Base-by-base conservation (phyloP, 768 basidiomycete genomes). In the Scleroderma citrinum region DNA sequence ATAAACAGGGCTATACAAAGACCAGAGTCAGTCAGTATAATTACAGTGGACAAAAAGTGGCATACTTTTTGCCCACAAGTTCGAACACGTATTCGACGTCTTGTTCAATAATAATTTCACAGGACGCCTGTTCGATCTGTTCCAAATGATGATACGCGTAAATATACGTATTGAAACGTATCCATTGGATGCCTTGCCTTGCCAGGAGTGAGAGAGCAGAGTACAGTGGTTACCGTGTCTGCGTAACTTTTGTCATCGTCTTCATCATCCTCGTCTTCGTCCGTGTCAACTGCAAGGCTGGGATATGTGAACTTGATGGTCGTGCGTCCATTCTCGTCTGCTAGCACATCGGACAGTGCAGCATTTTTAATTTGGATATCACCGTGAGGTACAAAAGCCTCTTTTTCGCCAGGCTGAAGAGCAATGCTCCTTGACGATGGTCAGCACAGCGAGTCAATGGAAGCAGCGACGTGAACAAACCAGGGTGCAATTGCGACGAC, bases 311-410 rank as follows among this genome's bases (percentile, higher is more conserved):
- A 70, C 66, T 87, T 90, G 57, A 88, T 71, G 19, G 81, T 77
- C 21, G 83, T 82, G 47, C 87, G 72, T 13, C 76, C 78, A 31
- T 71, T 69, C 44, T 70, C 58, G 63, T 91, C 84, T 34, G 68
- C 72, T 49, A 94, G 71, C 56, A 80, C 75, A 50, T 89, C 85
- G 46, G 86, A 85, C 44, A 93, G 80, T 2, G 91, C 79, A 39
- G 83, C 81, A 63, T 92, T 92, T 61, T 88, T 91, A 61, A 96
- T 78, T 61, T 77, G 76, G 61, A 94, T 69, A 68, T 88, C 85
- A 31, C 76, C 76, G 47, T 78, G 77, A 50, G 86, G 79, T 20
- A 74, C 61, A 61, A 92, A 56, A 45, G 73, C 69, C 60, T 80
- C 69, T 51, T 75, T 68, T 56, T 85, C 66, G 49, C 81, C 82